Base-by-base conservation (phyloP, 805 yeast genomes). In the Kodamaea sagamina region DNA sequence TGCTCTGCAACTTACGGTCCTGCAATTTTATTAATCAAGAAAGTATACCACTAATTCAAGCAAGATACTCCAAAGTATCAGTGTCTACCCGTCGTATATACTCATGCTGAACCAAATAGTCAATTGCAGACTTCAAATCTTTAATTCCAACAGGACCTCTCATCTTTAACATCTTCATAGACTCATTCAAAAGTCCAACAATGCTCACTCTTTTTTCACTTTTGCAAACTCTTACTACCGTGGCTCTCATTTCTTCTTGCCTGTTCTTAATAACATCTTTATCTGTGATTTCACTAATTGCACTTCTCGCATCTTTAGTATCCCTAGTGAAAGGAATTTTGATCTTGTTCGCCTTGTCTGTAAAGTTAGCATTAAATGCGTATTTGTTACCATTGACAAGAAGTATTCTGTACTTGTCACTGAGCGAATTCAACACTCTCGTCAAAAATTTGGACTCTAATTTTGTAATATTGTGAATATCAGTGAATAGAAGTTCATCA, bases 171-270 rank as follows among this genome's bases (percentile, higher is more conserved):
- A 21, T 34, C 12, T 46, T 55, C 8, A 68, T 42, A 1, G 60
- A 49, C 22, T 52, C 43, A n/a, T 56, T 58, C 27, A 74, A 42
- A 28, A 74, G 52, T 7, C 55, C 63, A 2, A 61, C 50, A 43
- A 61, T 62, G 1, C 36, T 34, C 31, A 68, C 15, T 24, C 41
- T 37, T 11, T 48, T 51, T 4, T 53, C 57, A 3, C 37, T 43
- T 50, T 74, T 74, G 65, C 72, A 57, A 10, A 61, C 47, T 36
- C 62, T 52, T 6, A 63, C 60, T 2, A 71, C 51, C 1, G 50
- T 45, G 7, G 67, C 44, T 32, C 62, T 53, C 12, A 57, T 43
- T 43, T 68, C 74, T 4, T 59, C 53, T 18, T 52, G 51, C 44
- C 72, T 53, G 41, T 59, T 58, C 21, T 50, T 49, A 17, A 46